phyloP scores from a whole-genome alignment of 2,329 filamentous ascomycete genomes.

The Chlorencoelia australis region DNA sequence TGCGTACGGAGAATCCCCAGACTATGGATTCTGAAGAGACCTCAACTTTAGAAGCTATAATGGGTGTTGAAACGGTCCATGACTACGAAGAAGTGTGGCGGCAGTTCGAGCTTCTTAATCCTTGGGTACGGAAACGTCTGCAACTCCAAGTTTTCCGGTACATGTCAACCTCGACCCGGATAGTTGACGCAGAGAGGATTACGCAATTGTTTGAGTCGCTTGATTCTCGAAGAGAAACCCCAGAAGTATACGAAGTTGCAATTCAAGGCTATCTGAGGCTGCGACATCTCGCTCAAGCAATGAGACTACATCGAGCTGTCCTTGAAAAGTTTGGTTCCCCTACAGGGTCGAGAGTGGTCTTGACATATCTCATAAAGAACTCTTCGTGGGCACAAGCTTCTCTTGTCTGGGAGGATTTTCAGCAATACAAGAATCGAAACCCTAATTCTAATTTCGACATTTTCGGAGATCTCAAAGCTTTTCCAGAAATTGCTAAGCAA shows the following conservation, averaged over 20 bases:
- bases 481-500: no score
- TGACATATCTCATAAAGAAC: conserved; percentile 17
- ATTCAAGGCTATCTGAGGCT: conserved; percentile 35
- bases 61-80: conserved; percentile 12
- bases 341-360: conserved; percentile 17
- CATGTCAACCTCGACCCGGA: conserved; percentile 30
- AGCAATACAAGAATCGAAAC: conserved; percentile 2
- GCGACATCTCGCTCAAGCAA: conserved; percentile 29
- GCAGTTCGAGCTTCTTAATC: conserved; percentile 26
- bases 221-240: conserved; percentile 26
- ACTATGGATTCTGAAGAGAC: not conserved
- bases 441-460: conserved; percentile 8
- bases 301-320: conserved; percentile 15
- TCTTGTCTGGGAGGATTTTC: conserved; percentile 15
- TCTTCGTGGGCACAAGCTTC: conserved; percentile 19
- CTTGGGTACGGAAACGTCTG: conserved; percentile 13
- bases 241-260: conserved; percentile 34
- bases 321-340: conserved; percentile 11
- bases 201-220: conserved; percentile 34
- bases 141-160: conserved; percentile 26
- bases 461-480: conserved; percentile 1
- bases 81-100: conserved; percentile 33
- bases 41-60: conserved; percentile 3
- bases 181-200: conserved; percentile 32
- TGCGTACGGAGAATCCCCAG: not conserved